Evolutionary conservation across 768 basidiomycete genomes (phyloP).

Genomic region (Russula dissimulans): DNA sequence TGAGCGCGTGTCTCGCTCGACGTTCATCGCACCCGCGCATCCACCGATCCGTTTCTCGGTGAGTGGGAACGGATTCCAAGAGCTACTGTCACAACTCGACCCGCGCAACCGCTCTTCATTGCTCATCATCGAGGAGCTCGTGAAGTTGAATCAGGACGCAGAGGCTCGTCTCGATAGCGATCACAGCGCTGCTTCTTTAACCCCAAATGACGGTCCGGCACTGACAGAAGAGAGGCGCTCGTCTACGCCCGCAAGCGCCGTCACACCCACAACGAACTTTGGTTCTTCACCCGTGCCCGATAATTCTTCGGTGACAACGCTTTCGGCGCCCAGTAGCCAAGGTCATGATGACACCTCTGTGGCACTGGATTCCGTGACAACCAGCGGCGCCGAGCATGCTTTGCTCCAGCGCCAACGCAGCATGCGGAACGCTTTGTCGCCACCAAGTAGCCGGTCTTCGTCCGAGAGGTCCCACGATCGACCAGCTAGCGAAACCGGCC

Average conservation of each 20-base stretch:
- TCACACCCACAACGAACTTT: constrained; percentile 18
- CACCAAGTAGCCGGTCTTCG: constrained; percentile 22
- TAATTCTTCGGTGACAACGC: constrained; percentile 21
- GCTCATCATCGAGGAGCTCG: constrained; percentile 36
- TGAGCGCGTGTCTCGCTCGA: constrained; percentile 57
- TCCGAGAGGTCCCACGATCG: constrained; percentile 26
- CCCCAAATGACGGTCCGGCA: not conserved
- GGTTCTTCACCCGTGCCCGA: constrained; percentile 7
- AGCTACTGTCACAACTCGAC: constrained; percentile 53
- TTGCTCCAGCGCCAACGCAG: not conserved
- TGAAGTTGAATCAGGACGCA: constrained; percentile 27
- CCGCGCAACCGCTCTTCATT: constrained; percentile 29
- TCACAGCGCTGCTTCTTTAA: constrained; percentile 10
- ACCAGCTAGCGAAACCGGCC: constrained; percentile 1
- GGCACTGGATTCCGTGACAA: not conserved
- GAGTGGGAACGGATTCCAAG: constrained; percentile 72
- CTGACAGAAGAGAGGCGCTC: constrained; percentile 7
- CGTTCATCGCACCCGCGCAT: constrained; percentile 78
- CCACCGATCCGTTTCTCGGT: constrained; percentile 91
- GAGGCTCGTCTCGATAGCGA: constrained; percentile 3
- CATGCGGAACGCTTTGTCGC: not conserved
- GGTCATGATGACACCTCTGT: constrained; percentile 6
- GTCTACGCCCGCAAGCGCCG: constrained; percentile 23
- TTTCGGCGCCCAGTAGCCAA: constrained; percentile 13
- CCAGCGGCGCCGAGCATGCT: not conserved